A percentile compares a stretch with the other conserved stretches of the same genome.
Evolutionary conservation across 768 basidiomycete genomes (phyloP).

Genomic region (Suillus subaureus): DNA sequence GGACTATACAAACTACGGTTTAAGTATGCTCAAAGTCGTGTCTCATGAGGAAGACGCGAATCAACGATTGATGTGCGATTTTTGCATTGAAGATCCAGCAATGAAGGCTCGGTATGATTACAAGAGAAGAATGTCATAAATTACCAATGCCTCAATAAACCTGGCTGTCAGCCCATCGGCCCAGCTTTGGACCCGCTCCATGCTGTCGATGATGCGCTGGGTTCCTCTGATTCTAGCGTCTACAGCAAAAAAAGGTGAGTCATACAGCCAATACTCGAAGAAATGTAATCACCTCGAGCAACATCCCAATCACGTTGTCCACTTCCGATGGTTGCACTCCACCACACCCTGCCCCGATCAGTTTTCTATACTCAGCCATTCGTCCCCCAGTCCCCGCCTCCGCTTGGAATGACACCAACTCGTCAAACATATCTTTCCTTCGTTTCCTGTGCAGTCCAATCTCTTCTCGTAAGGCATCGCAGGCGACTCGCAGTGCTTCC

Average conservation of each 20-base stretch:
- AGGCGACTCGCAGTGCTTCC: slow-evolving; percentile 53
- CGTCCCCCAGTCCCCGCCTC: slow-evolving; percentile 89
- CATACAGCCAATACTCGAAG: not conserved
- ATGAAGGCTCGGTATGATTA: slow-evolving; percentile 11
- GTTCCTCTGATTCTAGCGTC: slow-evolving; percentile 84
- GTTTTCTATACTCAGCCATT: slow-evolving; percentile 85
- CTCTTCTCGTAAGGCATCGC: slow-evolving; percentile 65
- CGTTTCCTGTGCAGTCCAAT: slow-evolving; percentile 65
- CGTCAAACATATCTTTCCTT: slow-evolving; percentile 72
- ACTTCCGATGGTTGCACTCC: slow-evolving; percentile 86
- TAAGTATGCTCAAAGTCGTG: not conserved
- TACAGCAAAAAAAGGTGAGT: slow-evolving; percentile 28
- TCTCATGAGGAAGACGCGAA: not conserved
- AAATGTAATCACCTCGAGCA: slow-evolving; percentile 66
- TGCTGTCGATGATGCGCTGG: slow-evolving; percentile 54
- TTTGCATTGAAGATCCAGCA: not conserved
- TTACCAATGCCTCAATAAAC: slow-evolving; percentile 3
- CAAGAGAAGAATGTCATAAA: slow-evolving; percentile 13
- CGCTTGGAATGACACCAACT: slow-evolving; percentile 78
- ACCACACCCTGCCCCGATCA: slow-evolving; percentile 91
- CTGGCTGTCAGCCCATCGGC: slow-evolving; percentile 19
- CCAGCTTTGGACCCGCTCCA: slow-evolving; percentile 39
- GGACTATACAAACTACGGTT: too few relatives aligned
- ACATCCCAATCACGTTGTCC: slow-evolving; percentile 80
- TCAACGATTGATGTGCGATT: not conserved